Percentiles rank a stretch among this genome's conserved stretches.
Conservation (phyloP, 805 yeast species). For the Saturnispora quitensis region DNA sequence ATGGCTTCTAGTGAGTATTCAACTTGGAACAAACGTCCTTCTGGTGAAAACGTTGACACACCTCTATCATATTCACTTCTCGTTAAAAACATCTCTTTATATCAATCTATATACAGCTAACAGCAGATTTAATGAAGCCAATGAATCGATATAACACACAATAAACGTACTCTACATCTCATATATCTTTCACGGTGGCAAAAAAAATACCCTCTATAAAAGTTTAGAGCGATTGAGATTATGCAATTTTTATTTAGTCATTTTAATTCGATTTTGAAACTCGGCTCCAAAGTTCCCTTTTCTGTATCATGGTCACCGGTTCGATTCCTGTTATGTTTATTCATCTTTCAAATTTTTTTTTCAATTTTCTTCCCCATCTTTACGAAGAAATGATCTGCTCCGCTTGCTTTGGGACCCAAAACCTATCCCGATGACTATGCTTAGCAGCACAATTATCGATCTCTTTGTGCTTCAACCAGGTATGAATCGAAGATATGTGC, state of each 20-base stretch:
- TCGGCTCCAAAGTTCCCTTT: not conserved
- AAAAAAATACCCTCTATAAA: too few relatives aligned
- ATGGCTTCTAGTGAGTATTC: conserved; percentile 97
- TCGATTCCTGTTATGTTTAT: not conserved
- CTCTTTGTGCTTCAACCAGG: not conserved
- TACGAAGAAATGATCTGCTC: not conserved
- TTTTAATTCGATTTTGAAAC: not conserved
- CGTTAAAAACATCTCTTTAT: conserved; percentile 61
- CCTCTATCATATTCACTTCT: conserved; percentile 99
- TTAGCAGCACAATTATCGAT: too few relatives aligned
- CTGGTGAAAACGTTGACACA: conserved; percentile 97
- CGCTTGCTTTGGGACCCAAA: not conserved
- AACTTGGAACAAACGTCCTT: conserved; percentile 95
- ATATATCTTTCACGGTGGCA: not conserved
- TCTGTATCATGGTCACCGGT: not conserved
- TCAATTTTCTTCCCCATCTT: not conserved
- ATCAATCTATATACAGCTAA: too few relatives aligned
- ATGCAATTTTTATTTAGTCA: not conserved
- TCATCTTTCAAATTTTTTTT: too few relatives aligned
- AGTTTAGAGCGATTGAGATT: not conserved
- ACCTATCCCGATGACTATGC: not conserved
- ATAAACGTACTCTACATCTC: not conserved
- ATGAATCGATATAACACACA: not conserved
- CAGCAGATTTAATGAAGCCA: too few relatives aligned
- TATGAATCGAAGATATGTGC: not conserved